A percentile compares a stretch with the other conserved stretches of the same genome.
Evolutionary conservation across 805 yeast species (phyloP).

Genomic region (Schwanniomyces polymorphus): DNA sequence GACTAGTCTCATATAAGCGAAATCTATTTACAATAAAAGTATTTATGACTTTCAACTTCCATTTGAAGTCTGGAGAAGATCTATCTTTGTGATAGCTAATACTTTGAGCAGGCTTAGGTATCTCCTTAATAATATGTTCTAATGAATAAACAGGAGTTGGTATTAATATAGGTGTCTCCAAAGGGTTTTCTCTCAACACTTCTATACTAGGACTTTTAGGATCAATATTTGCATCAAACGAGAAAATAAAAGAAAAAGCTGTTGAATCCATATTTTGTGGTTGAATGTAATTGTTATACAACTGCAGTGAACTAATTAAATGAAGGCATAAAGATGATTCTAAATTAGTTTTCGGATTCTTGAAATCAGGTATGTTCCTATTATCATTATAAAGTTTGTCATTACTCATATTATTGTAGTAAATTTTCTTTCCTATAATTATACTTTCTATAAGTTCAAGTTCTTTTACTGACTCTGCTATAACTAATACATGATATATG

Average conservation of each 20-base stretch:
- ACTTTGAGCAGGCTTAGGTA: constrained; percentile 19
- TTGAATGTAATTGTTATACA: constrained; percentile 31
- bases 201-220: constrained; percentile 35
- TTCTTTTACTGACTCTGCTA: constrained; percentile 65
- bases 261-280: constrained; percentile 14
- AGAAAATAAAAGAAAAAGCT: constrained; percentile 29
- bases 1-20: constrained; percentile 15
- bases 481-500: constrained; percentile 35
- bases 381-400: constrained; percentile 52
- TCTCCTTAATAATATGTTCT: constrained; percentile 25
- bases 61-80: constrained; percentile 20
- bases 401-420: constrained; percentile 68
- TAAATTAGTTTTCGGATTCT: not conserved
- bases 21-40: constrained; percentile 29
- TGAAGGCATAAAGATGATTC: constrained; percentile 16
- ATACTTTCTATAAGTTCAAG: constrained; percentile 78
- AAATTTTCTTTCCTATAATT: constrained; percentile 67
- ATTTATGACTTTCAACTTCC: constrained; percentile 32
- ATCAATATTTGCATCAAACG: constrained; percentile 37
- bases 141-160: constrained; percentile 36
- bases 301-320: constrained; percentile 30
- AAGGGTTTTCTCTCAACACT: constrained; percentile 20
- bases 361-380: constrained; percentile 14
- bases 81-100: constrained; percentile 12
- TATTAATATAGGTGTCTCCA: constrained; percentile 31